Percentiles rank a stretch among this genome's conserved stretches.
Conservation (phyloP, 129 eudicot genomes). For the Silybum marianum region DNA sequence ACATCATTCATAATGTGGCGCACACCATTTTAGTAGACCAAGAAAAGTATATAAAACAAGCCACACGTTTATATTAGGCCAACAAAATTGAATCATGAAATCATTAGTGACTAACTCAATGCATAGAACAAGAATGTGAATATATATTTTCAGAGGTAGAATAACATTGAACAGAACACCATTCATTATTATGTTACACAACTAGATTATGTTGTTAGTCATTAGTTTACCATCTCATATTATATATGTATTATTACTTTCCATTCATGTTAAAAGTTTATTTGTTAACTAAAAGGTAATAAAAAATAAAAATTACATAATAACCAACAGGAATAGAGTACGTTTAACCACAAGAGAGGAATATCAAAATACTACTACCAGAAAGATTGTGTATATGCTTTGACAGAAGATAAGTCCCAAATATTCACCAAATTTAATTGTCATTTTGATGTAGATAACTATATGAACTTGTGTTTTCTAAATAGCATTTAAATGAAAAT, state of each 20-base stretch:
- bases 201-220: slow-evolving; percentile 14
- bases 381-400: neutral
- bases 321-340: neutral
- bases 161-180: neutral
- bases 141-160: neutral
- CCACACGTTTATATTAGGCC: slow-evolving; percentile 7
- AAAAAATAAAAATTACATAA: neutral
- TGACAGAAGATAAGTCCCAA: neutral
- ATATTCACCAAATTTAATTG: neutral
- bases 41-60: neutral
- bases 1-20: neutral
- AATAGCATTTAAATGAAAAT: neutral
- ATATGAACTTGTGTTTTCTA: neutral
- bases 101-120: neutral
- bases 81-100: slow-evolving; percentile 9
- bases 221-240: neutral
- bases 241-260: neutral
- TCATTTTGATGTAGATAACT: neutral
- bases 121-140: neutral
- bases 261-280: slow-evolving; percentile 1
- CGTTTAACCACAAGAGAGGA: neutral
- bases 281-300: neutral
- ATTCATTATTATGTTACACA: slow-evolving; percentile 1
- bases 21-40: neutral
- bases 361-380: neutral